Conservation (phyloP, 2,329 filamentous ascomycete genomes). For the Botrytis cinerea region DNA sequence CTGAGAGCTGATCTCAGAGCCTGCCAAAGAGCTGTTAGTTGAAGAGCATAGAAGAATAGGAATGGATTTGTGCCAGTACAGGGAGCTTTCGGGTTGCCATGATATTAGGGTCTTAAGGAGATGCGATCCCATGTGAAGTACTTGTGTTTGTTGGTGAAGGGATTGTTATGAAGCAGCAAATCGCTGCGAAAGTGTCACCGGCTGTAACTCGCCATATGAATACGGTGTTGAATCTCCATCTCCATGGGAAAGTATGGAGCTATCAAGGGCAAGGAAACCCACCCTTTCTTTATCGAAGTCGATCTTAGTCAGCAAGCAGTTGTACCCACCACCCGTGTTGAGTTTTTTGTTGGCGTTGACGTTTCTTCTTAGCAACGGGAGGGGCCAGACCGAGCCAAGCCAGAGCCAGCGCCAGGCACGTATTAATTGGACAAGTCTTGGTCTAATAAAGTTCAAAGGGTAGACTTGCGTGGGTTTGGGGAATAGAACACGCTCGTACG, state of each 20-base stretch:
- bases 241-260: conserved; percentile 20
- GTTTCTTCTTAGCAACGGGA: background rate
- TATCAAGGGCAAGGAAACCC: conserved; percentile 14
- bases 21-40: conserved; percentile 30
- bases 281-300: conserved; percentile 1
- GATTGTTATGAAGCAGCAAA: conserved; percentile 35
- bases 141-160: background rate
- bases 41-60: conserved; percentile 23
- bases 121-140: conserved; percentile 18
- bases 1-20: conserved; percentile 24
- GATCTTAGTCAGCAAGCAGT: conserved; percentile 19
- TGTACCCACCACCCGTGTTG: background rate
- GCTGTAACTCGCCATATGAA: conserved; percentile 36
- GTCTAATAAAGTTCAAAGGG: background rate
- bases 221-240: conserved; percentile 22
- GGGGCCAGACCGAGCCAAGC: conserved; percentile 2
- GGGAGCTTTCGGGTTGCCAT: conserved; percentile 36
- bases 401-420: background rate
- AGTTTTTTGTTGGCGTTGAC: background rate
- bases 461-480: background rate
- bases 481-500: background rate
- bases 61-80: conserved; percentile 31
- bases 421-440: background rate
- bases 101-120: conserved; percentile 23
- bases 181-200: conserved; percentile 40